Evolutionary conservation across 2,329 filamentous ascomycete species (phyloP).

Genomic region (Exserohilum rostratum): DNA sequence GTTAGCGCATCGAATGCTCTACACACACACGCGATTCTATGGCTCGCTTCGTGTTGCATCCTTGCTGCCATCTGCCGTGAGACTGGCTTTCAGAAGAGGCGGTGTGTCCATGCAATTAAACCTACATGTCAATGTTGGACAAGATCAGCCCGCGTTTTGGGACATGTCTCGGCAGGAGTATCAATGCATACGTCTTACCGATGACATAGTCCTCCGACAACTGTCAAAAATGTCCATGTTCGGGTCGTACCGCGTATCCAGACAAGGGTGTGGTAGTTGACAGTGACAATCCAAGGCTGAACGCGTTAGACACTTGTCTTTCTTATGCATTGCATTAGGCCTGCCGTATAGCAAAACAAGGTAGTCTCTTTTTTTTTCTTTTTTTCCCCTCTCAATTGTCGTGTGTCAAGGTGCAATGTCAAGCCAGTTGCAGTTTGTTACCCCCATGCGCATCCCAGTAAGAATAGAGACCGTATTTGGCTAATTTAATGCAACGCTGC

Average conservation of each 20-base stretch:
- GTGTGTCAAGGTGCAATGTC: no score
- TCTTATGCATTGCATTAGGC: no score
- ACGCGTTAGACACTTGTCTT: background rate
- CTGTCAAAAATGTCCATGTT: background rate
- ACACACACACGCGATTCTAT: background rate
- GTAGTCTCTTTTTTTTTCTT: no score
- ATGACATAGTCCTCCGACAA: background rate
- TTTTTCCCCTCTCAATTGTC: no score
- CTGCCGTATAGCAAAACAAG: background rate
- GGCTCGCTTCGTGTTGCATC: background rate
- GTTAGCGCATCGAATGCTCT: background rate
- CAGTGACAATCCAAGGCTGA: background rate
- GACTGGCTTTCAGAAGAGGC: no score
- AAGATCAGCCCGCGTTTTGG: background rate
- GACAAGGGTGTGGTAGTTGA: background rate
- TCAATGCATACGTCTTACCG: background rate
- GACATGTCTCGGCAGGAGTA: background rate
- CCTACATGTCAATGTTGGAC: background rate
- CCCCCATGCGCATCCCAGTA: background rate
- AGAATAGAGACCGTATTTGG: background rate
- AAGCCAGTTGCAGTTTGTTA: background rate
- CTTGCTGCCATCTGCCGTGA: background rate
- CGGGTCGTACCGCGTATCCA: conserved; percentile 3
- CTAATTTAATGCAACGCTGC: background rate
- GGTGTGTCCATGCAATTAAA: background rate